phyloP scores from a whole-genome alignment of 2,329 filamentous ascomycete genomes.

The Exophiala aquamarina region DNA sequence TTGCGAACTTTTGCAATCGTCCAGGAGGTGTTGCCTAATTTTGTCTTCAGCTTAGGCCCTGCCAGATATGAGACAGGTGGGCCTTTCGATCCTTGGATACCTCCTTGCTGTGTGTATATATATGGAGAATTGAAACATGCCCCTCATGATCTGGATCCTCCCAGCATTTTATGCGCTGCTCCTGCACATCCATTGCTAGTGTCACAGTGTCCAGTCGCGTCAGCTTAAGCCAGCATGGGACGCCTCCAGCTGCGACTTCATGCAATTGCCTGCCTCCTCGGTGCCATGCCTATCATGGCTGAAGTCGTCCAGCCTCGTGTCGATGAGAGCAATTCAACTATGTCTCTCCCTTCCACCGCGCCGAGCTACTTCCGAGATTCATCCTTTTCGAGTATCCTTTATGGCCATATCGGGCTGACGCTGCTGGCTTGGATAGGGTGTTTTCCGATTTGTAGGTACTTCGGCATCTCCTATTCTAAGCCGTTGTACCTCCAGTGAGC shows the following conservation, averaged over 20 bases:
- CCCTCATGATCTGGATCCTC: background rate
- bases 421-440: slow-evolving; percentile 4
- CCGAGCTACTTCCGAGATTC: slow-evolving; percentile 10
- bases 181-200: no score
- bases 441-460: slow-evolving; percentile 4
- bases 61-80: background rate
- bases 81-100: background rate
- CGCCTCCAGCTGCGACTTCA: background rate
- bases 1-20: background rate
- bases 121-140: background rate
- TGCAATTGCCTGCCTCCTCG: background rate
- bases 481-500: no score
- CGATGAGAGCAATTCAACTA: background rate
- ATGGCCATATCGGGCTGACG: slow-evolving; percentile 10
- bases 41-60: background rate
- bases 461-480: no score
- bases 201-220: background rate
- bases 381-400: slow-evolving; percentile 1
- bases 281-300: background rate
- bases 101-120: background rate
- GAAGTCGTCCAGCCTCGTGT: background rate
- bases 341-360: background rate
- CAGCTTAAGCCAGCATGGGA: background rate
- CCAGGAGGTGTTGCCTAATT: background rate
- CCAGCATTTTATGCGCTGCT: background rate